Evolutionary conservation across 192 early-diverging fungal species (phyloP), one percentile per base, ranked within the genome.

Genomic region (Chytriomyces sp.): DNA sequence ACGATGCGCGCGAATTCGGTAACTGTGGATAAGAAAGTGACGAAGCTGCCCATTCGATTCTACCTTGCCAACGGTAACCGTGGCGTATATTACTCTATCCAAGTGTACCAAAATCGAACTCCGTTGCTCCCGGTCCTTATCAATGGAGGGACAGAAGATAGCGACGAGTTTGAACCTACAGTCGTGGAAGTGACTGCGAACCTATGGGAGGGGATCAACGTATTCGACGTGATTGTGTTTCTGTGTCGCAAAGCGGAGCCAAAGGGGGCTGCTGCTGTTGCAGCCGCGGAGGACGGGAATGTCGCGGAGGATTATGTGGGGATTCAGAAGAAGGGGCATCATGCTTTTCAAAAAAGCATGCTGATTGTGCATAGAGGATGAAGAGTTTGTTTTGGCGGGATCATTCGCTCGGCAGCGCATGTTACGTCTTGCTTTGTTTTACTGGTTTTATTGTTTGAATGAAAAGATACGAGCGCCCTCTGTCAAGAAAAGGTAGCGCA

Each of bases 171-270:
- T 12, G 66, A 68, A 37, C 66, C 66, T 2, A 68, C 66, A 37
- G 79, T 80, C 2, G 73, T 59, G 30, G 79, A 80, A 71, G 72
- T 72, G 59, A 38, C 68, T n/a, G 79, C 70, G 4, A 38, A 34
- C 17, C 25, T 80, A 28, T 72, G 74, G 66, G 75, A 77, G 25
- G 79, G 79, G 12, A 71, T 80, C 0, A 80, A 80, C 60, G 72
- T 68, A 33, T 80, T 80, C 52, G 79, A 80, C 28, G 66, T 68
- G 36, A 68, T 68, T 56, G 66, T 68, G 28, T 68, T 68, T 56
- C 34, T 68, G 66, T 68, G 66, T 33, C 44, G 66, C 1, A 68
- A 68, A 34, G 54, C 66, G 1, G 66, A 68, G 53, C 36, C 44
- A 32, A 68, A 68, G 28, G 53, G 49, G 8, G 66, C 52, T 12